Evolutionary conservation across 2,329 filamentous ascomycete species (phyloP).

Genomic region (Exophiala mesophila): DNA sequence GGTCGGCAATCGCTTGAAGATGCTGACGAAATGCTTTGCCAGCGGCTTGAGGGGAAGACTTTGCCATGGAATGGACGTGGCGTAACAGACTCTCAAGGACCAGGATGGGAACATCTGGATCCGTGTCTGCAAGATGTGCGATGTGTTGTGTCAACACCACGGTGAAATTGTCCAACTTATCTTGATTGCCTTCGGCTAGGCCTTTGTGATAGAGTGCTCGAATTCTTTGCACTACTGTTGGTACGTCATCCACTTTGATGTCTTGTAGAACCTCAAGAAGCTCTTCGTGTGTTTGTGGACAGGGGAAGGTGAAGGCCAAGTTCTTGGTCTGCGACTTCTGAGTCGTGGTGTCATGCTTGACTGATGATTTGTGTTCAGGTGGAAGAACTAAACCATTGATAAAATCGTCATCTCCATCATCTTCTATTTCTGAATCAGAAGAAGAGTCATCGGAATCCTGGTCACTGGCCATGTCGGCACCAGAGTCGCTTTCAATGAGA

Average conservation of each 20-base stretch:
- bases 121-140: constrained; percentile 51
- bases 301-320: constrained; percentile 79
- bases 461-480: constrained; percentile 38
- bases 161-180: constrained; percentile 60
- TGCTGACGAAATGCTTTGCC: constrained; percentile 71
- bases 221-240: constrained; percentile 80
- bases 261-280: constrained; percentile 61
- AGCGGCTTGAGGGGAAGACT: constrained; percentile 75
- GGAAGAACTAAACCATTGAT: constrained; percentile 59
- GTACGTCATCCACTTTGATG: constrained; percentile 61
- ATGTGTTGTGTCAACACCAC: constrained; percentile 51
- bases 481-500: constrained; percentile 75
- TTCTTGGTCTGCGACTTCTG: constrained; percentile 46
- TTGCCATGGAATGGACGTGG: constrained; percentile 87
- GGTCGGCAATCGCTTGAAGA: constrained; percentile 53
- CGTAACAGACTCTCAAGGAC: constrained; percentile 76
- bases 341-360: constrained; percentile 52
- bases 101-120: constrained; percentile 48
- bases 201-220: constrained; percentile 89
- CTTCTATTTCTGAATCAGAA: constrained; percentile 52
- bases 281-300: constrained; percentile 72
- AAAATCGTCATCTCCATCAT: constrained; percentile 65
- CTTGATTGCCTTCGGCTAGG: constrained; percentile 77
- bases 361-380: constrained; percentile 32
- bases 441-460: constrained; percentile 41